A percentile compares a stretch with the other conserved stretches of the same genome.
Conservation (phyloP, 805 yeast genomes). For the Ogataea salicorniae region DNA sequence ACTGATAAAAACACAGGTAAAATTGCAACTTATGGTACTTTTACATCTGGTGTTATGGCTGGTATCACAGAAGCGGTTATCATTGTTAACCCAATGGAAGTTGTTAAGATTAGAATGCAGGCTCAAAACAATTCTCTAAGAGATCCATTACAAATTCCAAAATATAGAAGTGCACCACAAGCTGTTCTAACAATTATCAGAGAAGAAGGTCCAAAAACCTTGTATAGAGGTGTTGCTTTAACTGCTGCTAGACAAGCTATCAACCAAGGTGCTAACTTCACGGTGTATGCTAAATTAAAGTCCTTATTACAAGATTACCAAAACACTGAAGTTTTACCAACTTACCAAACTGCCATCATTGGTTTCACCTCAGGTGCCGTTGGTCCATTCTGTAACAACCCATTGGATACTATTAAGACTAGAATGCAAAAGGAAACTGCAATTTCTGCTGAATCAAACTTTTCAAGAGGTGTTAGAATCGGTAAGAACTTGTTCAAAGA, state of each 20-base stretch:
- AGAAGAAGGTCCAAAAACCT: constrained; percentile 86
- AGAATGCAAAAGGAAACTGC: constrained; percentile 89
- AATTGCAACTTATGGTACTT: constrained; percentile 69
- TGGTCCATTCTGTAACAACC: constrained; percentile 97
- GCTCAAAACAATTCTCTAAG: constrained; percentile 92
- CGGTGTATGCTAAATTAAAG: constrained; percentile 85
- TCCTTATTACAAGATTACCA: constrained; percentile 62
- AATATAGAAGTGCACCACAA: constrained; percentile 90
- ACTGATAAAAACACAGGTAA: constrained; percentile 55
- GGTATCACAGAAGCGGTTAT: constrained; percentile 94
- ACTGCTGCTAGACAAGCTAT: constrained; percentile 98
- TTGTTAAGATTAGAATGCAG: constrained; percentile 91
- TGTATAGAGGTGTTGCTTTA: constrained; percentile 90
- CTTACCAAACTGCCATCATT: constrained; percentile 89
- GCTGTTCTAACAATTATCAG: constrained; percentile 76
- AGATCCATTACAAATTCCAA: constrained; percentile 71
- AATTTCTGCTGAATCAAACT: constrained; percentile 55
- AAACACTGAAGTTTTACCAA: constrained; percentile 57
- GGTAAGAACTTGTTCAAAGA: constrained; percentile 76
- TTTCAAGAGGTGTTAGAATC: constrained; percentile 75
- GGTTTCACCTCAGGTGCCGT: constrained; percentile 94
- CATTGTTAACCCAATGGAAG: constrained; percentile 97
- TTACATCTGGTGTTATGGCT: constrained; percentile 93
- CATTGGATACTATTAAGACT: constrained; percentile 94
- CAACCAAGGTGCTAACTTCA: constrained; percentile 97